phyloP scores from a whole-genome alignment of 345 rosid genomes.

The Dimocarpus longan region DNA sequence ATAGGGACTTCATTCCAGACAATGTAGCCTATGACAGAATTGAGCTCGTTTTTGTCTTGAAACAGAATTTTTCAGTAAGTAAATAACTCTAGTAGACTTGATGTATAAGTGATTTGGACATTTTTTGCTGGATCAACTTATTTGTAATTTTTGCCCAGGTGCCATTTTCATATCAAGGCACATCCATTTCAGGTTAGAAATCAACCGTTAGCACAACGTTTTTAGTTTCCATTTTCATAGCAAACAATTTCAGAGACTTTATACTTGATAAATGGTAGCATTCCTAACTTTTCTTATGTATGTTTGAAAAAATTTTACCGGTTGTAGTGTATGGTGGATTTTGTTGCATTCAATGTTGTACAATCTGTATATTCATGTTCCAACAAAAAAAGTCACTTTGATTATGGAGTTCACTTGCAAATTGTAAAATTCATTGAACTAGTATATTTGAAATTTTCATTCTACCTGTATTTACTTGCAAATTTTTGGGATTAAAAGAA shows the following conservation, averaged over 20 bases:
- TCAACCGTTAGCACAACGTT: neutral
- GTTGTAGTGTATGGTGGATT: neutral
- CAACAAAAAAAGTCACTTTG: neutral
- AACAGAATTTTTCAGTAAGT: slow-evolving; percentile 4
- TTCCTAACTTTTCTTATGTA: neutral
- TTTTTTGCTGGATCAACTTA: neutral
- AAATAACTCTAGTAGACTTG: neutral
- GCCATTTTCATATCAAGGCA: neutral
- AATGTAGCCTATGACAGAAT: neutral
- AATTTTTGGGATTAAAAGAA: too few relatives aligned
- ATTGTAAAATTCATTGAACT: neutral
- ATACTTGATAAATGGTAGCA: neutral
- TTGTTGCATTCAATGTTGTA: neutral
- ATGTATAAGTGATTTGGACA: neutral
- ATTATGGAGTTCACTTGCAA: neutral
- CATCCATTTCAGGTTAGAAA: neutral
- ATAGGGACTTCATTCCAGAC: slow-evolving; percentile 21
- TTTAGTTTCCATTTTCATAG: neutral
- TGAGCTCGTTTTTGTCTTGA: neutral
- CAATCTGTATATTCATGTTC: neutral
- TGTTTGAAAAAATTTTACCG: neutral
- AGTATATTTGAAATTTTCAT: neutral
- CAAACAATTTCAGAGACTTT: neutral
- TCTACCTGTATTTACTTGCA: neutral
- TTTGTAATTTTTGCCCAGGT: neutral